Base-by-base conservation (phyloP, 2,329 filamentous ascomycete genomes). In the Talaromyces albobiverticillius region DNA sequence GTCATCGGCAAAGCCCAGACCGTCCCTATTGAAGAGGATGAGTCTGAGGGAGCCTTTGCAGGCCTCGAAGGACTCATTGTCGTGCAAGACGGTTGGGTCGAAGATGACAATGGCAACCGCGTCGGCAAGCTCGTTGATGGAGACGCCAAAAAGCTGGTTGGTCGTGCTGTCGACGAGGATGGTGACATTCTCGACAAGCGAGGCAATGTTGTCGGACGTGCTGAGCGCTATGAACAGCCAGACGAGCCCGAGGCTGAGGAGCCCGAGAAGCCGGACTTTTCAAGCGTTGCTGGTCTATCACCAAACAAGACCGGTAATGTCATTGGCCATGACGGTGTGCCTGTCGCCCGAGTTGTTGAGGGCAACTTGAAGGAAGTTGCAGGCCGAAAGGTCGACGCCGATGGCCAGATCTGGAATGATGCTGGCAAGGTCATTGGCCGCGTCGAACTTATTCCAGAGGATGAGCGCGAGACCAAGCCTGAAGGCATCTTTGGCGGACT, bases 181-280 rank as follows among this genome's bases (percentile, higher is more conserved):
- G 82, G 82, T 54, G 82, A 85, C 60, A 79, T 85, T 49, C 73
- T 83, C 53, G 82, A 85, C 67, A 82, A 82, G 60, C 79, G 79
- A 60, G 82, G 82, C 60, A 85, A 84, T 59, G 79, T 82, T 52
- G 79, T 85, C 66, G 82, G 81, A 9, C 80, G 82, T 48, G 82
- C 81, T 52, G 74, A 77, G 55, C 65, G 70, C n/a, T 75, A 68
- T 40, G 71, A 75, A 46, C 80, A 84, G 63, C 80, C 80, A 11
- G 71, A 80, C 16, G 46, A 83, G 64, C 80, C 80, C 10, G 70
- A 79, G 20, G 29, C 31, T 13, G 38, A 14, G 9, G 75, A 80
- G 60, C 59, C 62, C 1, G 75, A 79, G 51, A 70, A 69, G 10
- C 61, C 72, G 13, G 80, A 84, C 59, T 73, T 82, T 14, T 82